A percentile compares a stretch with the other conserved stretches of the same genome.
Evolutionary conservation across 2,329 filamentous ascomycete genomes (phyloP).

Genomic region (Neurospora sp.): DNA sequence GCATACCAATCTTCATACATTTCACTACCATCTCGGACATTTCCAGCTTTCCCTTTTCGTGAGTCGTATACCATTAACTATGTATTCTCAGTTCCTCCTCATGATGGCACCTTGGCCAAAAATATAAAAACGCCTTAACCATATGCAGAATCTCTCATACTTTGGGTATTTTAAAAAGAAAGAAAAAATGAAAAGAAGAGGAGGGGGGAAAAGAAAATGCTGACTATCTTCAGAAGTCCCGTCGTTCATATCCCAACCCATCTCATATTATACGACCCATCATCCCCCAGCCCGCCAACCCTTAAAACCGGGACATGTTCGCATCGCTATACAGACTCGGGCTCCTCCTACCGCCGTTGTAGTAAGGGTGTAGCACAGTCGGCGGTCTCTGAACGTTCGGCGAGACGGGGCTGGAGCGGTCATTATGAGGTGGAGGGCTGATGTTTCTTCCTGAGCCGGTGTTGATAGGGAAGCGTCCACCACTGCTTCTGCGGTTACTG

Average conservation of each 20-base stretch:
- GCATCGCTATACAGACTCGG: constrained; percentile 38
- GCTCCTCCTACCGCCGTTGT: constrained; percentile 23
- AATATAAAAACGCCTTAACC: neutral
- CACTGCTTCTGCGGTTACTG: constrained; percentile 6
- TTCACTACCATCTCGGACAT: neutral
- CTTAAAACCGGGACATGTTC: constrained; percentile 38
- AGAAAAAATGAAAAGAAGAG: neutral
- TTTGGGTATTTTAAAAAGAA: neutral
- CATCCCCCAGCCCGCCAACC: neutral
- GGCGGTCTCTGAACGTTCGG: constrained; percentile 45
- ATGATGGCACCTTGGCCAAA: neutral
- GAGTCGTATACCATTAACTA: neutral
- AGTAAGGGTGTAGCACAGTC: constrained; percentile 47
- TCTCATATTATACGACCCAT: neutral
- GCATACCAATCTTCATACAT: neutral
- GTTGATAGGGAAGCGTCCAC: constrained; percentile 3
- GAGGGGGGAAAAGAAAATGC: neutral
- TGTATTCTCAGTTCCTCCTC: neutral
- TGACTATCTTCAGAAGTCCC: neutral
- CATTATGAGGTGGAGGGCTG: constrained; percentile 12
- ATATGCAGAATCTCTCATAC: neutral
- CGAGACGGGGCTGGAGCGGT: constrained; percentile 43
- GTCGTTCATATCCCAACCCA: neutral
- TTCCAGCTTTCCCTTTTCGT: neutral
- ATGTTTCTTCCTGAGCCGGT: constrained; percentile 8